These are phyloP conservation scores for Acacia pycnantha DNA, from an alignment of 331 rosid species.

Conservation along the genomic window DNA sequence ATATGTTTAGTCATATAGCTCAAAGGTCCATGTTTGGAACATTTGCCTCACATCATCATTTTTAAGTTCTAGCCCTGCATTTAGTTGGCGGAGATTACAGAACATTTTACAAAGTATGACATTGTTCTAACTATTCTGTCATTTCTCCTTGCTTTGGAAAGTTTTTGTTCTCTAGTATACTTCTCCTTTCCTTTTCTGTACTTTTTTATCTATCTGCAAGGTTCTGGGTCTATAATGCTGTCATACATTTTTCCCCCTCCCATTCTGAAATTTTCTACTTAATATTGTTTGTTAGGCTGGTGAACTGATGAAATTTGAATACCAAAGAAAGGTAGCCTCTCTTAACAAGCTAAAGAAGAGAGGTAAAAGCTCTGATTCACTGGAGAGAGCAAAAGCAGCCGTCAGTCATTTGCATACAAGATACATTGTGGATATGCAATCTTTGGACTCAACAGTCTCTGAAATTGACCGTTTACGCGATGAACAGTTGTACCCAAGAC, in stretches of 20 bases:
- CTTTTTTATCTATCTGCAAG: constrained; percentile 3
- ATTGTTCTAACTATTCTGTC: neutral
- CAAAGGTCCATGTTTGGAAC: neutral
- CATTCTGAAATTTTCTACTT: constrained; percentile 27
- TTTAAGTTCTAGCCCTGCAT: neutral
- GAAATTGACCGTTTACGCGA: constrained; percentile 91
- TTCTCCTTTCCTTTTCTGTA: constrained; percentile 8
- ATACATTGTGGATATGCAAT: constrained; percentile 98
- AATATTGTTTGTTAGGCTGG: constrained; percentile 67
- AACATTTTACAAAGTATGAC: neutral
- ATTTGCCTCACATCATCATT: neutral
- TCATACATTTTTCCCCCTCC: neutral
- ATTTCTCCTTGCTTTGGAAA: neutral
- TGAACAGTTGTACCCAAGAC: constrained; percentile 76
- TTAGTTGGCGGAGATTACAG: neutral
- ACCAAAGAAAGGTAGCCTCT: constrained; percentile 79
- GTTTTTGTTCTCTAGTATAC: neutral
- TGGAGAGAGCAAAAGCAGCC: constrained; percentile 88
- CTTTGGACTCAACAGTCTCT: constrained; percentile 93
- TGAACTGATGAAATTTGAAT: constrained; percentile 87
- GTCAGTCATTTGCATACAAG: constrained; percentile 96
- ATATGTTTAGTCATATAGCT: neutral
- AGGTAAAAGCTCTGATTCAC: constrained; percentile 62
- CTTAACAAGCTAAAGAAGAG: constrained; percentile 75
- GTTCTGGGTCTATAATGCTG: constrained; percentile 4